phyloP scores from a whole-genome alignment of 805 yeast species.

The Candida dajiaensis region DNA sequence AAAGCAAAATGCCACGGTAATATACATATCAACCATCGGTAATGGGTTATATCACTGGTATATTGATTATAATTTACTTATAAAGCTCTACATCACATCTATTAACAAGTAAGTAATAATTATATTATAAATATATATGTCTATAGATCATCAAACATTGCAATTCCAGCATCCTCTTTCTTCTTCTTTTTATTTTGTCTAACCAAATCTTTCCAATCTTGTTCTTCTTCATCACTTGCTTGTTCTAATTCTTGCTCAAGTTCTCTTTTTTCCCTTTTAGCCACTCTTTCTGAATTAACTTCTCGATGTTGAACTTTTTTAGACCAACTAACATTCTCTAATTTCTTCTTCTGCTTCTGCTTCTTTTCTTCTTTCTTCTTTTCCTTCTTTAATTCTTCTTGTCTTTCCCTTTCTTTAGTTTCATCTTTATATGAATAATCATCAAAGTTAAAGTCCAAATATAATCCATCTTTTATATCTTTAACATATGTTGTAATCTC shows the following conservation, averaged over 20 bases:
- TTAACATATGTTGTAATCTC: slow-evolving; percentile 55
- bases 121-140: neutral
- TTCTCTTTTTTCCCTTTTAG: slow-evolving; percentile 49
- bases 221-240: slow-evolving; percentile 35
- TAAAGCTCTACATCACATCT: too few relatives aligned
- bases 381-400: slow-evolving; percentile 47
- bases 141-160: slow-evolving; percentile 56
- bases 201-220: slow-evolving; percentile 90
- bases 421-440: slow-evolving; percentile 57
- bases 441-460: slow-evolving; percentile 64
- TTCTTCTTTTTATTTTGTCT: slow-evolving; percentile 55
- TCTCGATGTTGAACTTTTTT: slow-evolving; percentile 41
- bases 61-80: too few relatives aligned
- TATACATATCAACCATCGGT: too few relatives aligned
- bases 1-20: too few relatives aligned
- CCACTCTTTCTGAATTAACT: slow-evolving; percentile 52
- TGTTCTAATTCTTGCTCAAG: slow-evolving; percentile 47
- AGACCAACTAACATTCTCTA: slow-evolving; percentile 23
- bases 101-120: too few relatives aligned
- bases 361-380: slow-evolving; percentile 26
- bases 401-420: slow-evolving; percentile 56
- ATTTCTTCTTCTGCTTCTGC: slow-evolving; percentile 26
- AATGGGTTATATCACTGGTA: too few relatives aligned
- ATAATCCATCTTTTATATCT: slow-evolving; percentile 63
- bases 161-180: slow-evolving; percentile 35